Evolutionary conservation across 164 flowering plant species (phyloP).

Genomic region (Nelumbo lutea): DNA sequence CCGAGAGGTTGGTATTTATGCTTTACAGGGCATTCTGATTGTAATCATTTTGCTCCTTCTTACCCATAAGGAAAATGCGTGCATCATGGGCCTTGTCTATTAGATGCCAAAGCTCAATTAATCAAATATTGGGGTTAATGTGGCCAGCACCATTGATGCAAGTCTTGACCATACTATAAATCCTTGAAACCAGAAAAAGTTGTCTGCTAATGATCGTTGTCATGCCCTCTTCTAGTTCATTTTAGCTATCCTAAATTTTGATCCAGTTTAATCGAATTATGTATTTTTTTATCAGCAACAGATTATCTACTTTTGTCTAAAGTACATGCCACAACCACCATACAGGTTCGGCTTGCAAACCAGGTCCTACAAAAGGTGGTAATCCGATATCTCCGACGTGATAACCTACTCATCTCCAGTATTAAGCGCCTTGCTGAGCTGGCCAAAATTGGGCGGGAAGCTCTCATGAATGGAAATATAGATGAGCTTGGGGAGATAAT

Average conservation of each 20-base stretch:
- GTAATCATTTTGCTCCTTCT: too few relatives aligned
- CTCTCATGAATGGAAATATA: constrained; percentile 78
- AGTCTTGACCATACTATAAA: too few relatives aligned
- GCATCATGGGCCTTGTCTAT: too few relatives aligned
- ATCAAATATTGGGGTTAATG: too few relatives aligned
- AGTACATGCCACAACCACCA: neutral
- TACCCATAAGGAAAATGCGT: too few relatives aligned
- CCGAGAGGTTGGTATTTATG: too few relatives aligned
- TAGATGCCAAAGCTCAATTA: too few relatives aligned
- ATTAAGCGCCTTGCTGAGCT: constrained; percentile 88
- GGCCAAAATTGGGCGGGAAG: constrained; percentile 92
- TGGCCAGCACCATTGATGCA: too few relatives aligned
- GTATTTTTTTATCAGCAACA: too few relatives aligned
- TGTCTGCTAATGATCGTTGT: neutral
- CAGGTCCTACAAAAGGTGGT: constrained; percentile 94
- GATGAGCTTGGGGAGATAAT: constrained; percentile 84
- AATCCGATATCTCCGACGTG: constrained; percentile 73
- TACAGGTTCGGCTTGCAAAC: constrained; percentile 90
- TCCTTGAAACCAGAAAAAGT: neutral
- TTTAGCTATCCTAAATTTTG: neutral
- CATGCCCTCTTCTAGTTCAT: neutral
- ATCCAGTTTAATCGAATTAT: too few relatives aligned
- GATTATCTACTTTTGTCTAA: neutral
- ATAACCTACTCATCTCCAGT: constrained; percentile 86
- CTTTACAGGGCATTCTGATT: too few relatives aligned